phyloP scores from a whole-genome alignment of 768 basidiomycete genomes.

The Mycena vulgaris region DNA sequence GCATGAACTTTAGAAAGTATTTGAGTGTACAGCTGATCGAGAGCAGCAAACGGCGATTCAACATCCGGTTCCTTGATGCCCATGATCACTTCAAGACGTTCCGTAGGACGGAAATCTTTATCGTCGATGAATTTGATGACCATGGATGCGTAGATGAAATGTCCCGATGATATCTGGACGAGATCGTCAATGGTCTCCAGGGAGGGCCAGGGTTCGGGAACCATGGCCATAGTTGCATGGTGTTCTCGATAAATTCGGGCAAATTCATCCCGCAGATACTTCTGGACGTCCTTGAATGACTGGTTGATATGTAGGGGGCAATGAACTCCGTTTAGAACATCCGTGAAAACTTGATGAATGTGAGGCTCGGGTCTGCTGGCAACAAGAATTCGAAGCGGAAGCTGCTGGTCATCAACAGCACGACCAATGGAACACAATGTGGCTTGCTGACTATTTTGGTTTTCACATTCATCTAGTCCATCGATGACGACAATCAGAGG shows the following conservation, averaged over 20 bases:
- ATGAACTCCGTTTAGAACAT: background rate
- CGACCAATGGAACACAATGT: too few species aligned
- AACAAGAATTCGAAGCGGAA: background rate
- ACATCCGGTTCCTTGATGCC: background rate
- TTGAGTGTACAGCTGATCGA: too few species aligned
- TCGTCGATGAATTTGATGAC: constrained; percentile 1
- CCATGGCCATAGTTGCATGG: background rate
- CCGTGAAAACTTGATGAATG: background rate
- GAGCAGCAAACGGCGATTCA: background rate
- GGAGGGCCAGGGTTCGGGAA: background rate
- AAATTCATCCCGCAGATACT: background rate
- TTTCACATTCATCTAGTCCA: too few species aligned
- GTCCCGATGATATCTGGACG: background rate
- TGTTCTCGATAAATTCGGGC: background rate
- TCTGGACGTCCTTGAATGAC: background rate
- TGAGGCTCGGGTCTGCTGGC: constrained; percentile 3
- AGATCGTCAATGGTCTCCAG: background rate
- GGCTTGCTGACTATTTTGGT: too few species aligned
- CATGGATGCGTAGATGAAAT: background rate
- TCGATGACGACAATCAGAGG: background rate
- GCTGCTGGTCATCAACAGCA: background rate
- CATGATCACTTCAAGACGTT: background rate
- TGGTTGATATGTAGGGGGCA: background rate
- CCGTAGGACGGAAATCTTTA: background rate
- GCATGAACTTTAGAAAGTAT: too few species aligned